Evolutionary conservation across 83 land plant species (phyloP).

Genomic region (Diphasiastrum complanatum): DNA sequence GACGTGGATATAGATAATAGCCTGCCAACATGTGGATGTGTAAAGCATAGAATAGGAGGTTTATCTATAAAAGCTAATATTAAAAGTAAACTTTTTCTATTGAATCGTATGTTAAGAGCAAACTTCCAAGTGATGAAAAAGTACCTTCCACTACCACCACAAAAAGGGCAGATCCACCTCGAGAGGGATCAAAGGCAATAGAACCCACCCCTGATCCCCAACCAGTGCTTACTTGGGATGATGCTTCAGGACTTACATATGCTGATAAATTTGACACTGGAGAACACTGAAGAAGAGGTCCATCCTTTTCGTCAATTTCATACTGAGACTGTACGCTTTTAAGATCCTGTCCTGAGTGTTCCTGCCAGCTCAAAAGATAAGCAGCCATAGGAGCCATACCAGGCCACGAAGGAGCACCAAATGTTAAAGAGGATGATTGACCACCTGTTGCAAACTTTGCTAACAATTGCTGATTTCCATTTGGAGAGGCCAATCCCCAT

Average conservation of each 20-base stretch:
- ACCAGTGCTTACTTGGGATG: conserved; percentile 64
- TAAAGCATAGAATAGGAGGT: not conserved
- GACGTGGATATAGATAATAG: conserved; percentile 83
- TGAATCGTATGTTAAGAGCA: not conserved
- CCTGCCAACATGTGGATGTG: conserved; percentile 40
- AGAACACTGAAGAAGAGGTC: conserved; percentile 66
- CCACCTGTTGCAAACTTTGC: conserved; percentile 38
- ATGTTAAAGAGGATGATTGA: conserved; percentile 46
- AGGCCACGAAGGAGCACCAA: conserved; percentile 74
- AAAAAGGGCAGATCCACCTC: conserved; percentile 81
- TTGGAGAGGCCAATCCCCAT: conserved; percentile 38
- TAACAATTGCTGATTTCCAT: conserved; percentile 51
- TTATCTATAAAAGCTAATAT: too few relatives aligned
- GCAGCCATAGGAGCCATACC: conserved; percentile 95
- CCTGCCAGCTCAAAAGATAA: conserved; percentile 84
- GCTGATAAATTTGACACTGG: conserved; percentile 96
- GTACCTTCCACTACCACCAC: conserved; percentile 88
- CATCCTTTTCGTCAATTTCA: conserved; percentile 39
- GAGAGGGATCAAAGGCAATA: conserved; percentile 96
- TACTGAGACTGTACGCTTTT: conserved; percentile 38
- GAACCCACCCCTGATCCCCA: conserved; percentile 96
- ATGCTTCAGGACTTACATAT: conserved; percentile 82
- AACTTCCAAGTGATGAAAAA: not conserved
- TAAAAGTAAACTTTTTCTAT: not conserved
- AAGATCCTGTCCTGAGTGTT: conserved; percentile 41